Evolutionary conservation across 202 grass and related monocot genomes (phyloP), one percentile per base, ranked within the genome.

Genomic region (Schoenoplectus tabernaemontani): DNA sequence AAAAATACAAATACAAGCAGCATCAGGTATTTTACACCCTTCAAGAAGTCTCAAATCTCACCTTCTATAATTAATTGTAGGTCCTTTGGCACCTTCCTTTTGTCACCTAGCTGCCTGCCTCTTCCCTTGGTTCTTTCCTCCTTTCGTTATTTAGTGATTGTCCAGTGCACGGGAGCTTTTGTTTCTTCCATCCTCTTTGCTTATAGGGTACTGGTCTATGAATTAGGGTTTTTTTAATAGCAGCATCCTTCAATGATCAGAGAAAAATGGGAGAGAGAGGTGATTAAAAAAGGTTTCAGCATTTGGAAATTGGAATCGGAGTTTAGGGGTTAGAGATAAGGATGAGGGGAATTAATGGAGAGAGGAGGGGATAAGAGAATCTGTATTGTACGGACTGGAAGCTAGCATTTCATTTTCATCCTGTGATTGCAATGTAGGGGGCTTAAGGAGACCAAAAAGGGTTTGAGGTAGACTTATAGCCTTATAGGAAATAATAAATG

Each of bases 61-160:
- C 44, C 4, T 6, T 46, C 4, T 43, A 43, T 71, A 72, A 71
- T 28, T 24, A 67, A 42, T 67, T 67, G 8, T 17, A 1, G 8
- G 7, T n/a, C n/a, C 17, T 54, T 54, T 54, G 70, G 70, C 70
- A 74, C 70, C 70, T 75, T 75, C 70, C 70, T 16, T 56, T 75
- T 56, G 70, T 75, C 13, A 9, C 26, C 10, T 74, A 0, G 46
- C 28, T 74, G 46, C 70, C 42, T 72, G 23, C 6, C 23, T 4
- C 4, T n/a, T 56, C 28, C 1, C 44, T 54, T 53, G 46, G 15
- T 53, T 16, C 6, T 7, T 74, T 54, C 26, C 8, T 33, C 16
- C 7, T 75, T 61, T 75, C 54, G 70, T 75, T 75, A 36, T 24
- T 33, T 75, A 30, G 70, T 20, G 48, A 32, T 54, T 15, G 48